Percentiles rank a stretch among this genome's conserved stretches.
Evolutionary conservation across 768 basidiomycete species (phyloP).

Genomic region (Pisolithus orientalis): DNA sequence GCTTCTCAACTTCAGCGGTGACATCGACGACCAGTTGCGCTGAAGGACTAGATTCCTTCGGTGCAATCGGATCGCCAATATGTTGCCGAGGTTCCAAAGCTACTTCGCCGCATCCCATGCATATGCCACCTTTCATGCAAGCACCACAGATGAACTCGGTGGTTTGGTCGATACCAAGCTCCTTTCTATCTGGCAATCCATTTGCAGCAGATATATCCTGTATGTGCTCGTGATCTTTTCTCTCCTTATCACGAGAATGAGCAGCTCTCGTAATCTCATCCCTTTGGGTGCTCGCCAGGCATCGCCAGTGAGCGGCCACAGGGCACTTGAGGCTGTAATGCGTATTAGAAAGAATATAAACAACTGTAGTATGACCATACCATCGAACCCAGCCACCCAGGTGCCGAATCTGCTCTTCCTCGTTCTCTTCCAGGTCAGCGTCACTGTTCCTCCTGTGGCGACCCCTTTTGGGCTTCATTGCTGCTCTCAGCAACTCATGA

Average conservation of each 20-base stretch:
- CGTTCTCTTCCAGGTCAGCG: conserved; percentile 45
- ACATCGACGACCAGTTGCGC: background rate
- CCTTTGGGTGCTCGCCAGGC: conserved; percentile 57
- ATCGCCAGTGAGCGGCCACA: conserved; percentile 71
- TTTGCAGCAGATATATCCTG: conserved; percentile 12
- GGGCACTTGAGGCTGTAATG: conserved; percentile 65
- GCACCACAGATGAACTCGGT: conserved; percentile 76
- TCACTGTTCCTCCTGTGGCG: conserved; percentile 42
- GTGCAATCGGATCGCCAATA: conserved; percentile 4
- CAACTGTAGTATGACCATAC: conserved; percentile 34
- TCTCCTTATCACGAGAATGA: conserved; percentile 42
- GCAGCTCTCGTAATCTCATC: conserved; percentile 70
- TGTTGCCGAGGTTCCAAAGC: conserved; percentile 37
- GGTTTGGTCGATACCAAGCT: conserved; percentile 47
- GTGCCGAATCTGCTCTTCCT: conserved; percentile 40
- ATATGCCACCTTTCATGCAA: conserved; percentile 72
- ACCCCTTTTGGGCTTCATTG: conserved; percentile 34
- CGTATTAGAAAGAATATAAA: conserved; percentile 7
- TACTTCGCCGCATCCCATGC: conserved; percentile 65
- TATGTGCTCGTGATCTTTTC: conserved; percentile 27
- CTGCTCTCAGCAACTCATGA: conserved; percentile 42
- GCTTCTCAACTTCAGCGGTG: conserved; percentile 26
- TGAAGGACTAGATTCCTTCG: conserved; percentile 1
- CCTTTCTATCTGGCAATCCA: conserved; percentile 39
- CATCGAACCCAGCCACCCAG: conserved; percentile 85